A percentile compares a stretch with the other conserved stretches of the same genome.
Evolutionary conservation across 2,329 filamentous ascomycete genomes (phyloP).

Genomic region (Ophiostoma sp.): DNA sequence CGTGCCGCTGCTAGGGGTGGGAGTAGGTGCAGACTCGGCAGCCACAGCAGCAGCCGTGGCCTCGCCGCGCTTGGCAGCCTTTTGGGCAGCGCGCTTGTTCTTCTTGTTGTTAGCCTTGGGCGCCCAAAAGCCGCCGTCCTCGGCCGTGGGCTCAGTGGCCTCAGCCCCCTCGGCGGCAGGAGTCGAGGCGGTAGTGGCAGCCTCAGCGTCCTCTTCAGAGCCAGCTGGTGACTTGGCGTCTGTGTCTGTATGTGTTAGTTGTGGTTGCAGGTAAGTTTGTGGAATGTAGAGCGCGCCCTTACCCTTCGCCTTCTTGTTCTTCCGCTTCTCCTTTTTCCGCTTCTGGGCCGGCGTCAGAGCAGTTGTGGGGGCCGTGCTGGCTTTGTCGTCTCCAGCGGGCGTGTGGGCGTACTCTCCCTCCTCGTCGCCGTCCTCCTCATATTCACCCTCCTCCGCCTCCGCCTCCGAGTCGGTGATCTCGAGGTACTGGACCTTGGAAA

Average conservation of each 20-base stretch:
- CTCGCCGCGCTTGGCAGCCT: conserved; percentile 21
- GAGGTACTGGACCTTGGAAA: conserved; percentile 46
- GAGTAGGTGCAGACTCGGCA: neutral
- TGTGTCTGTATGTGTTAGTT: conserved; percentile 4
- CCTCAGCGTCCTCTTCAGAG: conserved; percentile 9
- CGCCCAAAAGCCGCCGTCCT: neutral
- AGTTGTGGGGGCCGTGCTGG: neutral
- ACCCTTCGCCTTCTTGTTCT: conserved; percentile 8
- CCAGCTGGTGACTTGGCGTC: conserved; percentile 10
- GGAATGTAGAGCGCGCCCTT: neutral
- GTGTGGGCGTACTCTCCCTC: neutral
- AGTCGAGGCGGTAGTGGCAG: neutral
- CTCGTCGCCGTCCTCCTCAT: conserved; percentile 28
- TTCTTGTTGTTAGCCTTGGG: conserved; percentile 24
- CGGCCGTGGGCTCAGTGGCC: neutral
- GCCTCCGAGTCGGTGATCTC: conserved; percentile 44
- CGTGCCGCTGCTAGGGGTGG: neutral
- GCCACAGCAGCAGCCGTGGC: neutral
- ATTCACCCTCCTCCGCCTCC: conserved; percentile 36
- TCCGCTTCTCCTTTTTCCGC: conserved; percentile 21
- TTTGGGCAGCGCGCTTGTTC: conserved; percentile 27
- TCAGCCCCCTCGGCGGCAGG: neutral
- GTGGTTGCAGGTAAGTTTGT: neutral
- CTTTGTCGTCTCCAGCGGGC: neutral
- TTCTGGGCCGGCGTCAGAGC: conserved; percentile 5